Evolutionary conservation across 305 asterid genomes (phyloP).

Genomic region (Plantago rigida): DNA sequence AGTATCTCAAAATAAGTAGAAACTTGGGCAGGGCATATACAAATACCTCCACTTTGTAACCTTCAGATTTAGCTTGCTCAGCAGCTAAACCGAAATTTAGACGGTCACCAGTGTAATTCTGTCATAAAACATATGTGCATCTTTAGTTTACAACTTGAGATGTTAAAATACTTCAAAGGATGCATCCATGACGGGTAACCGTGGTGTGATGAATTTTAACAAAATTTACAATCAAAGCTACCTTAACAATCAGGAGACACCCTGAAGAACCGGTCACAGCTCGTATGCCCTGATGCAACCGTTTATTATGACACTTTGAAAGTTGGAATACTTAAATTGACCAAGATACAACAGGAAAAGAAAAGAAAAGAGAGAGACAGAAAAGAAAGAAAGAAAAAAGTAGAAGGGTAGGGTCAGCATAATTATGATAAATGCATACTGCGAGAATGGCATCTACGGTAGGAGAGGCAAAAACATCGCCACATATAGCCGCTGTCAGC

Average conservation of each 20-base stretch:
- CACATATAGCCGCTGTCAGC: conserved; percentile 98
- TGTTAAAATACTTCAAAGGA: conserved; percentile 1
- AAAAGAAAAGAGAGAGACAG: neutral
- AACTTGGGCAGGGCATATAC: conserved; percentile 7
- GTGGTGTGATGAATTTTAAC: neutral
- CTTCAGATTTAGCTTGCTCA: conserved; percentile 96
- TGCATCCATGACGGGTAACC: neutral
- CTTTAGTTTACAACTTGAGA: conserved; percentile 4
- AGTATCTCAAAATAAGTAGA: conserved; percentile 12
- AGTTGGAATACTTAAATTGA: conserved; percentile 18
- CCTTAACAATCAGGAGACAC: conserved; percentile 92
- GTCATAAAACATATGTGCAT: conserved; percentile 23
- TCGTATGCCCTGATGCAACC: conserved; percentile 65
- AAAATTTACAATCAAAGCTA: conserved; percentile 24
- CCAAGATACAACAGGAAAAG: neutral
- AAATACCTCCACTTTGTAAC: conserved; percentile 84
- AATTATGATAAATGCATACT: conserved; percentile 29
- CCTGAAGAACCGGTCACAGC: conserved; percentile 90
- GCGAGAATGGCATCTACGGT: conserved; percentile 79
- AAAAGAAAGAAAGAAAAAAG: no score
- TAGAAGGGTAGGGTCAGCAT: conserved; percentile 6
- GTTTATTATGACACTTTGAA: conserved; percentile 22
- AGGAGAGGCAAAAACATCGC: conserved; percentile 95
- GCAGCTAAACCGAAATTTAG: conserved; percentile 97
- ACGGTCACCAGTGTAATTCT: conserved; percentile 97